Conservation (phyloP, 257 asterid genomes). For the Fraxinus americana region DNA sequence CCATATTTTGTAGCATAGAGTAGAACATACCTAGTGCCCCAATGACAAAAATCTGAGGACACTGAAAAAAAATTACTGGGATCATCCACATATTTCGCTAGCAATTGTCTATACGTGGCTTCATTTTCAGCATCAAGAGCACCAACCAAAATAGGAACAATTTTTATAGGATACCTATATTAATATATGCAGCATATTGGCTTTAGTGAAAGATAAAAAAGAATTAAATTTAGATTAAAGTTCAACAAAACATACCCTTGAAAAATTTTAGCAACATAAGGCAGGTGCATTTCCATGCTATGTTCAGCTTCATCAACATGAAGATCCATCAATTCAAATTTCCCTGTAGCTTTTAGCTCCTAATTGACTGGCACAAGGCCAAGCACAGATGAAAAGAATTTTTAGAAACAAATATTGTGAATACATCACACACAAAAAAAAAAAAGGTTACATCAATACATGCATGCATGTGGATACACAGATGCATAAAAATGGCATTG, state of each 20-base stretch:
- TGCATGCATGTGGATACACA: not conserved
- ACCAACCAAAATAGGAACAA: slow-evolving; percentile 96
- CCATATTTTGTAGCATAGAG: not conserved
- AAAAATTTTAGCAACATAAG: slow-evolving; percentile 89
- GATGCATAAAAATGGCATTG: not conserved
- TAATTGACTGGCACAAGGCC: slow-evolving; percentile 60
- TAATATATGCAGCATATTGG: slow-evolving; percentile 31
- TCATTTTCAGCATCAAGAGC: slow-evolving; percentile 81
- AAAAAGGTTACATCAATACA: not conserved
- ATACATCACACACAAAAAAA: not conserved
- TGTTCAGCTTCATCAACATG: slow-evolving; percentile 95
- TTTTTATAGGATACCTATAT: slow-evolving; percentile 70
- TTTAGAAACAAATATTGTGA: slow-evolving; percentile 6
- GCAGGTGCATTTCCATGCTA: slow-evolving; percentile 99
- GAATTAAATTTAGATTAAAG: slow-evolving; percentile 2
- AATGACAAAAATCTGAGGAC: slow-evolving; percentile 98
- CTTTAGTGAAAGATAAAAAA: slow-evolving; percentile 1
- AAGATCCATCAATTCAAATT: slow-evolving; percentile 89
- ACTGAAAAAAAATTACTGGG: slow-evolving; percentile 92
- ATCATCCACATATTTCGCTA: slow-evolving; percentile 87
- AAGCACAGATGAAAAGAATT: slow-evolving; percentile 12
- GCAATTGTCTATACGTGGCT: slow-evolving; percentile 71
- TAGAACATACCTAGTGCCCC: slow-evolving; percentile 87
- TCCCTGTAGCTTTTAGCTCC: slow-evolving; percentile 86
- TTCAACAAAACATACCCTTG: slow-evolving; percentile 64